These are phyloP conservation scores for Leptoxyphium fumago DNA, from an alignment of 2,329 filamentous ascomycete genomes.

Conservation along the genomic window DNA sequence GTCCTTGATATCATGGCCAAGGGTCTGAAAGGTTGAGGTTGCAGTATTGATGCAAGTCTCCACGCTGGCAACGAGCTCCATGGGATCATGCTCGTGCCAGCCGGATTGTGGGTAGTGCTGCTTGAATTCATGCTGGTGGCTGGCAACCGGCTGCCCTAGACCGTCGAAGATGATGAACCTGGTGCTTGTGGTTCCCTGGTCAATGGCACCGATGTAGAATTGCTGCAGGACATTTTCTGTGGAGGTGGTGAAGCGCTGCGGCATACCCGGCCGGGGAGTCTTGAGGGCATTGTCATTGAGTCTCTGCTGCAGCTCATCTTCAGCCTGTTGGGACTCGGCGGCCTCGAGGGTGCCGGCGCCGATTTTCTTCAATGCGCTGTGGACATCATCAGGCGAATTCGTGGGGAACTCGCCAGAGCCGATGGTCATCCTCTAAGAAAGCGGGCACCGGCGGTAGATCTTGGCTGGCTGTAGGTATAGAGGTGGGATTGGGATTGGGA, in stretches of 20 bases:
- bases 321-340: background rate
- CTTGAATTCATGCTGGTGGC: conserved; percentile 69
- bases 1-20: conserved; percentile 50
- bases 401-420: no score
- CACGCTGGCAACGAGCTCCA: conserved; percentile 57
- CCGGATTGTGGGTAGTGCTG: conserved; percentile 70
- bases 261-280: conserved; percentile 9
- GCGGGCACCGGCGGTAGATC: no score
- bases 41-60: conserved; percentile 64
- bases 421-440: no score
- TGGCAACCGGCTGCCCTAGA: conserved; percentile 56
- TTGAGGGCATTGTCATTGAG: background rate
- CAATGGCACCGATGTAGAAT: conserved; percentile 68
- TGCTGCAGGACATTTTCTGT: conserved; percentile 26
- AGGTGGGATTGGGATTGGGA: no score
- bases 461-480: no score
- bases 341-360: background rate
- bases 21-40: conserved; percentile 50
- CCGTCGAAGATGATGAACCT: conserved; percentile 78
- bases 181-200: conserved; percentile 74
- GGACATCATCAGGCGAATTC: background rate
- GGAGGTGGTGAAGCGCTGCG: conserved; percentile 17
- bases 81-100: conserved; percentile 81
- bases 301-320: background rate
- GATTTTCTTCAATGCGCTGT: background rate